A percentile compares a stretch with the other conserved stretches of the same genome.
phyloP scores from a whole-genome alignment of 2,329 filamentous ascomycete genomes.

The Talaromyces sp. region DNA sequence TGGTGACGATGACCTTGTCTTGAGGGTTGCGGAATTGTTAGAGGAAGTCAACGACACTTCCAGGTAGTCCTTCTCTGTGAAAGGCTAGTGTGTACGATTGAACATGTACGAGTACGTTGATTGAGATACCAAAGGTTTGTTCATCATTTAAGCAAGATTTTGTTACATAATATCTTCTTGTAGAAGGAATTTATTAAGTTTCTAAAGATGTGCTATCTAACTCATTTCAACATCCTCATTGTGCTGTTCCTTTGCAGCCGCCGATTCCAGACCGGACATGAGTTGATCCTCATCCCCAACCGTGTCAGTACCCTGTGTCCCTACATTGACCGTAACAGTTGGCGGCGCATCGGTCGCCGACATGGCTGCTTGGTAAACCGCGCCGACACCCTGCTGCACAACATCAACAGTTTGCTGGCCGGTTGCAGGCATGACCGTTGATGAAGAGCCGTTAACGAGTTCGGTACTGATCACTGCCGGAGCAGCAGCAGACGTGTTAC shows the following conservation, averaged over 20 bases:
- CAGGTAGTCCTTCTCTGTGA: neutral
- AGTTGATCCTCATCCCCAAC: neutral
- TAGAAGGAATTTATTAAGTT: neutral
- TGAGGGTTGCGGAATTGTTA: constrained; percentile 37
- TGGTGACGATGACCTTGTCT: constrained; percentile 43
- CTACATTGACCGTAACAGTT: constrained; percentile 6
- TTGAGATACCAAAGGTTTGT: constrained; percentile 9
- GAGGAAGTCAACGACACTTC: constrained; percentile 21
- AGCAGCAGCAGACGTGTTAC: neutral
- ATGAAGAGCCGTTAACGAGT: neutral
- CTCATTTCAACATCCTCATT: constrained; percentile 17
- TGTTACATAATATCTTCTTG: neutral
- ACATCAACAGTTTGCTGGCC: constrained; percentile 1
- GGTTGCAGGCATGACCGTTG: constrained; percentile 5
- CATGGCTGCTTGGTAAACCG: constrained; percentile 15
- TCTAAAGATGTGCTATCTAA: neutral
- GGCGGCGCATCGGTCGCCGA: constrained; percentile 4
- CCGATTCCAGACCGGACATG: neutral
- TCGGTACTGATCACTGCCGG: constrained; percentile 13
- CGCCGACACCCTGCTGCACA: constrained; percentile 9
- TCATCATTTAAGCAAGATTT: neutral
- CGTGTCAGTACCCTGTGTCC: neutral
- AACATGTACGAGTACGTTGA: constrained; percentile 5
- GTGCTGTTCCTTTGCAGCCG: neutral
- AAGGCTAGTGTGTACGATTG: neutral